A percentile compares a stretch with the other conserved stretches of the same genome.
These are phyloP conservation scores for Sorghum bicolor DNA, from an alignment of 176 grass and related monocot genomes.

Conservation along the genomic window Sorghum_bicolor_NCBIv3 NC_012871.2:76077001-76077500, in stretches of 20 bases:
- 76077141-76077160: slow-evolving; percentile 58
- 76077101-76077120: slow-evolving; percentile 85
- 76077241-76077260: slow-evolving; percentile 1
- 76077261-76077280: not conserved
- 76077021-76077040: slow-evolving; percentile 12
- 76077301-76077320: slow-evolving; percentile 3
- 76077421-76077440: slow-evolving; percentile 16
- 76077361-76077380: slow-evolving; percentile 64
- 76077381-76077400: slow-evolving; percentile 39
- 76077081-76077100: slow-evolving; percentile 63
- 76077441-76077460: slow-evolving; percentile 49
- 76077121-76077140: slow-evolving; percentile 80
- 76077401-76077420: slow-evolving; percentile 27
- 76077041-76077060: slow-evolving; percentile 18
- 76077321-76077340: slow-evolving; percentile 50
- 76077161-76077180: slow-evolving; percentile 96
- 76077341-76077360: slow-evolving; percentile 90
- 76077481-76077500: slow-evolving; percentile 52
- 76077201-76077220: slow-evolving; percentile 80
- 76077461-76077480: slow-evolving; percentile 47
- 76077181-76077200: slow-evolving; percentile 60
- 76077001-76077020: not conserved
- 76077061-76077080: slow-evolving; percentile 31
- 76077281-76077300: not conserved
- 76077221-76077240: slow-evolving; percentile 4